A percentile compares a stretch with the other conserved stretches of the same genome.
Conservation (phyloP, 768 basidiomycete species). For the Lactarius indigo region DNA sequence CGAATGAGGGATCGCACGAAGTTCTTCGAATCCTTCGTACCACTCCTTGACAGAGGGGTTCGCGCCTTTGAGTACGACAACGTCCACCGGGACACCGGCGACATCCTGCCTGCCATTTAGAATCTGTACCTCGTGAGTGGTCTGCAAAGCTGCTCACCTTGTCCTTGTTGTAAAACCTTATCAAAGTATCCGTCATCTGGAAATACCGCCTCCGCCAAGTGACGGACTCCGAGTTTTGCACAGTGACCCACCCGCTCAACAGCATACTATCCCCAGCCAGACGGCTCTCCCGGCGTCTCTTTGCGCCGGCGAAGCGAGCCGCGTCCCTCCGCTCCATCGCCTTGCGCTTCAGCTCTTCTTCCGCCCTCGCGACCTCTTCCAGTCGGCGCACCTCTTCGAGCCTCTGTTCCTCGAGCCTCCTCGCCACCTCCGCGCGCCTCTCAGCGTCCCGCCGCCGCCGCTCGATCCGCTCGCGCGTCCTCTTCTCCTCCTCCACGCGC, state of each 20-base stretch:
- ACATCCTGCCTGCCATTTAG: constrained; percentile 6
- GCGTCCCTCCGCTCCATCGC: constrained; percentile 12
- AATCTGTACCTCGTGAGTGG: neutral
- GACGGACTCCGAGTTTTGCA: constrained; percentile 18
- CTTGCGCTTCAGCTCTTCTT: constrained; percentile 15
- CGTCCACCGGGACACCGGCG: constrained; percentile 9
- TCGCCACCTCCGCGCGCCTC: constrained; percentile 9
- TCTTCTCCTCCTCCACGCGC: constrained; percentile 13
- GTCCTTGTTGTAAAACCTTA: constrained; percentile 17
- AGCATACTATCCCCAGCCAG: constrained; percentile 3
- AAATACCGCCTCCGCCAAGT: constrained; percentile 25
- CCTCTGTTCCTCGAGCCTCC: constrained; percentile 15
- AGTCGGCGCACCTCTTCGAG: constrained; percentile 7
- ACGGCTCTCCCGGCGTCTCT: constrained; percentile 19
- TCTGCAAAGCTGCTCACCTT: constrained; percentile 7
- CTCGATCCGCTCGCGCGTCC: constrained; percentile 14
- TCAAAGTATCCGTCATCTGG: constrained; percentile 14
- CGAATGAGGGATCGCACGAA: constrained; percentile 23
- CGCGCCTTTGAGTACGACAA: constrained; percentile 8
- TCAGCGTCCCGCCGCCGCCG: constrained; percentile 16
- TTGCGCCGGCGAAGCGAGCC: constrained; percentile 9
- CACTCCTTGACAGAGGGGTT: constrained; percentile 15
- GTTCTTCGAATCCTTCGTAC: constrained; percentile 24
- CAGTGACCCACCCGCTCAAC: constrained; percentile 24
- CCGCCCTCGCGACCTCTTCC: constrained; percentile 10